phyloP scores from a whole-genome alignment of 169 alveolate species.

The Plasmodium adleri region DNA sequence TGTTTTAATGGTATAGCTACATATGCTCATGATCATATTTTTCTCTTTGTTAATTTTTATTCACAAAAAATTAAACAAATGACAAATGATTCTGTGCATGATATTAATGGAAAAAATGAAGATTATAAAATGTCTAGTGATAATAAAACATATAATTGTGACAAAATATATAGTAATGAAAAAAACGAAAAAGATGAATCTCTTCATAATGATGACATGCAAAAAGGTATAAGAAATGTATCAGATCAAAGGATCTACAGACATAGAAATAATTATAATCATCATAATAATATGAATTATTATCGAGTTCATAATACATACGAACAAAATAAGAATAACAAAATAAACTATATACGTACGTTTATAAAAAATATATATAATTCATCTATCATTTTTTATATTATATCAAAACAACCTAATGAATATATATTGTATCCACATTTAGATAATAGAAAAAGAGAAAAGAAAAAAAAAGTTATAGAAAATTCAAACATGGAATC shows the following conservation, averaged over 20 bases:
- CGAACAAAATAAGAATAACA: too few relatives aligned
- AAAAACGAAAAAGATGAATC: not conserved
- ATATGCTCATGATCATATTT: conserved; percentile 59
- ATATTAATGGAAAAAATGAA: not conserved
- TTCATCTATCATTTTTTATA: conserved; percentile 43
- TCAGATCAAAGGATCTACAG: too few relatives aligned
- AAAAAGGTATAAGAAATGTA: not conserved
- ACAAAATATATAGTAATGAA: too few relatives aligned
- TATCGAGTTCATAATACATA: too few relatives aligned
- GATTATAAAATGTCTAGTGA: not conserved
- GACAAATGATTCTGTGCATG: conserved; percentile 18
- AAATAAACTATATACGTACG: not conserved
- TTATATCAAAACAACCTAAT: conserved; percentile 48
- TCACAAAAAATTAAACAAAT: conserved; percentile 46
- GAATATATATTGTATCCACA: conserved; percentile 23
- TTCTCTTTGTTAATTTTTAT: conserved; percentile 66
- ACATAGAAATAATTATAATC: too few relatives aligned
- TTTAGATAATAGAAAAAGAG: conserved; percentile 9
- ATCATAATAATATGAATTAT: too few relatives aligned
- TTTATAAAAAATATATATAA: conserved; percentile 28
- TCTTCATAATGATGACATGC: not conserved
- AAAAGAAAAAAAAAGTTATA: not conserved
- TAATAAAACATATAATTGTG: not conserved
- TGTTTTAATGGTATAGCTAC: conserved; percentile 66
- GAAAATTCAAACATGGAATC: too few relatives aligned